Conservation (phyloP, 2,329 filamentous ascomycete species). For the Ophiocordyceps robertsii region DNA sequence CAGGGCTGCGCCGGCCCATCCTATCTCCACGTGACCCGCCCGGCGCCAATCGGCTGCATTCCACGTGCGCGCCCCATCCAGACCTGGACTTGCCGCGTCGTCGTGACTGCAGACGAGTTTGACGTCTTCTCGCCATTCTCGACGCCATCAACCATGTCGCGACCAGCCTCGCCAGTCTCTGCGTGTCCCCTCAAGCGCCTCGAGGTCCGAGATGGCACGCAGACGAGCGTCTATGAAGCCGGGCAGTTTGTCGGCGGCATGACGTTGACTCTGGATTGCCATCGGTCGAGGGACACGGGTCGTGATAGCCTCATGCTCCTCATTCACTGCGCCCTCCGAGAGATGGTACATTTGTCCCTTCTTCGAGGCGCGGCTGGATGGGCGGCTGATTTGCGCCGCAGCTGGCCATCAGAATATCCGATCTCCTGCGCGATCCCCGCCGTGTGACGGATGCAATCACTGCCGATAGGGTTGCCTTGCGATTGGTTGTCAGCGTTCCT, state of each 20-base stretch:
- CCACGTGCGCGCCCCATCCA: conserved; percentile 2
- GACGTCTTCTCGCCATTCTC: too few species aligned
- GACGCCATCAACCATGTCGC: conserved; percentile 8
- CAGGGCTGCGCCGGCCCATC: conserved; percentile 3
- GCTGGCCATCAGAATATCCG: conserved; percentile 16
- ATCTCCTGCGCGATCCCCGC: conserved; percentile 8
- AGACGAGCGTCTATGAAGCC: conserved; percentile 10
- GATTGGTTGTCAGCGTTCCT: conserved; percentile 13
- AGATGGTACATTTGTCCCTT: conserved; percentile 10
- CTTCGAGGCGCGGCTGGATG: background rate
- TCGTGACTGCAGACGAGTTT: too few species aligned
- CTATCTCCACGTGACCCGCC: conserved; percentile 9
- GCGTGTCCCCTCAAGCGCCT: conserved; percentile 15
- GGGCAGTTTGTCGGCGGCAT: conserved; percentile 7
- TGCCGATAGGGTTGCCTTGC: conserved; percentile 7
- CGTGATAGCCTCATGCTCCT: conserved; percentile 12
- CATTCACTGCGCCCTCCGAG: conserved; percentile 9
- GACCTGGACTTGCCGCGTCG: too few species aligned
- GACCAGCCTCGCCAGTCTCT: conserved; percentile 15
- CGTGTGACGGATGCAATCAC: conserved; percentile 7
- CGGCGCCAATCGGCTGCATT: conserved; percentile 12
- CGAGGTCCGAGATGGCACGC: conserved; percentile 12
- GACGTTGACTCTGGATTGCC: conserved; percentile 15
- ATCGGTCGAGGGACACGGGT: conserved; percentile 5
- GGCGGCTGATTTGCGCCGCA: conserved; percentile 3